Conservation (phyloP, 2,329 filamentous ascomycete species). For the Thielaviopsis musarum region DNA sequence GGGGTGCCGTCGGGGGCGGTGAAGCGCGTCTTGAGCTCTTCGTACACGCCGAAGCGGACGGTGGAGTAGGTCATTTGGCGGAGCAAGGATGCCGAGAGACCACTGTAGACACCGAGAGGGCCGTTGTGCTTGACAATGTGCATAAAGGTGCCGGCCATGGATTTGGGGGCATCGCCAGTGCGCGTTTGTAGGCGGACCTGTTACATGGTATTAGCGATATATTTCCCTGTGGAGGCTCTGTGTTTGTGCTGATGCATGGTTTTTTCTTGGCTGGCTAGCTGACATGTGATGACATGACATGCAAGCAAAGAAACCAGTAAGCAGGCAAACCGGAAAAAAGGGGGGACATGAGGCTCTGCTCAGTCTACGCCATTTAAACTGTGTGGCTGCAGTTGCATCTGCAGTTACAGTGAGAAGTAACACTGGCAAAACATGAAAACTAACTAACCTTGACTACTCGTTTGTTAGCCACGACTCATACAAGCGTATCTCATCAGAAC, state of each 20-base stretch:
- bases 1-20: constrained; percentile 31
- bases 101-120: constrained; percentile 67
- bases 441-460: too few species aligned
- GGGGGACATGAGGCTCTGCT: constrained; percentile 8
- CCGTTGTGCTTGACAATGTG: constrained; percentile 68
- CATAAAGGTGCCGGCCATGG: constrained; percentile 71
- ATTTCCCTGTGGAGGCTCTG: too few species aligned
- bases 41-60: constrained; percentile 90
- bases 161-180: constrained; percentile 53
- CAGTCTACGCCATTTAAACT: background rate
- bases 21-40: constrained; percentile 60
- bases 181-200: constrained; percentile 83
- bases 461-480: too few species aligned
- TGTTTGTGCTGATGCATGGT: too few species aligned
- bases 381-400: background rate
- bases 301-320: background rate
- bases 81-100: constrained; percentile 80
- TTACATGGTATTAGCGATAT: background rate
- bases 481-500: constrained; percentile 18
- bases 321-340: background rate
- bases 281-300: constrained; percentile 1
- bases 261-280: background rate
- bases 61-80: constrained; percentile 95
- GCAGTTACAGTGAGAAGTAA: background rate
- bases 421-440: too few species aligned